Evolutionary conservation across 2,329 filamentous ascomycete genomes (phyloP).

Genomic region (Penicillium hordei): DNA sequence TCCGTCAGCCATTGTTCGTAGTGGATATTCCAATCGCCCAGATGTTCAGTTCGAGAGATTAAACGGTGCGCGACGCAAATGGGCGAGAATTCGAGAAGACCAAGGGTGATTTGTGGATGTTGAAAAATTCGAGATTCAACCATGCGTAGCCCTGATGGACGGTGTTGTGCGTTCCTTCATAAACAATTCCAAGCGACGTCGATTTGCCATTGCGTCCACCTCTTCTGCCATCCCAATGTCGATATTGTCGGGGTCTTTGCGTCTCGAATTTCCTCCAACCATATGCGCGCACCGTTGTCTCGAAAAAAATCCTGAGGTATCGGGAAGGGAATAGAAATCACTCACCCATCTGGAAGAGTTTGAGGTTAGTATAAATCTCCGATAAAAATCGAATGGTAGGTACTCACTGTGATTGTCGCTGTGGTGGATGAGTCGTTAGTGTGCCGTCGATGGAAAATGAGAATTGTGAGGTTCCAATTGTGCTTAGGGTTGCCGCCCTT

Average conservation of each 20-base stretch:
- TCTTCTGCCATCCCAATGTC: not conserved
- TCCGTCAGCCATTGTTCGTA: constrained; percentile 34
- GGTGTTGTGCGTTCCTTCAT: constrained; percentile 8
- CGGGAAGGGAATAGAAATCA: constrained; percentile 33
- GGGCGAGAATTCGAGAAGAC: constrained; percentile 7
- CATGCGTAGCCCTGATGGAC: constrained; percentile 7
- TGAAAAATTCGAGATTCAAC: constrained; percentile 19
- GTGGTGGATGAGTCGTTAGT: constrained; percentile 47
- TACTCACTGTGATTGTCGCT: constrained; percentile 55
- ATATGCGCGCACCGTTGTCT: constrained; percentile 35
- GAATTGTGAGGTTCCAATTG: constrained; percentile 43
- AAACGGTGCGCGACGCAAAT: constrained; percentile 19
- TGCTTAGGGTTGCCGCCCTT: constrained; percentile 48
- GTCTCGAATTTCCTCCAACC: constrained; percentile 24
- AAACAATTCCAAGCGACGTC: not conserved
- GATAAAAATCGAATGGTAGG: constrained; percentile 17
- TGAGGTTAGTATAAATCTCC: constrained; percentile 29
- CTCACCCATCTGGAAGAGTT: constrained; percentile 61
- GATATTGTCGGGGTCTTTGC: constrained; percentile 13
- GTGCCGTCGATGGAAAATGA: constrained; percentile 39
- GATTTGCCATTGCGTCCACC: constrained; percentile 3
- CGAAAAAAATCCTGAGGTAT: constrained; percentile 27
- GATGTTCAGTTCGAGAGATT: constrained; percentile 10
- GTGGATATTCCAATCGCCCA: not conserved
- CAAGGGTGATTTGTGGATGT: constrained; percentile 13